phyloP scores from a whole-genome alignment of 192 early-diverging fungal genomes.

The Diversispora eburnea region DNA sequence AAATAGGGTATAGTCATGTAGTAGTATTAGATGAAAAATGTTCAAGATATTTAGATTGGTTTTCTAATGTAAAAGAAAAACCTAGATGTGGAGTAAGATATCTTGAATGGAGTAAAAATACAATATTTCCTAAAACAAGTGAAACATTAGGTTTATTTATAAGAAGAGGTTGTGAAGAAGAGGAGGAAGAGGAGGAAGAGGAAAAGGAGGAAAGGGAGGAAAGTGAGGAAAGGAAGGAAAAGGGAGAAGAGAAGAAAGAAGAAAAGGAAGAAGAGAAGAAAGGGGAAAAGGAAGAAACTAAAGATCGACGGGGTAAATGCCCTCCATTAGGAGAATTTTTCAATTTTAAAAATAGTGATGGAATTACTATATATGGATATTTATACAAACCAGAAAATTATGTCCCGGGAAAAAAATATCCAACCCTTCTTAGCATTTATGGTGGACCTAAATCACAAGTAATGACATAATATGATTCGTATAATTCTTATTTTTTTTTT shows the following conservation, averaged over 20 bases:
- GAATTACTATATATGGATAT: constrained; percentile 53
- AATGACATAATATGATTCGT: no score
- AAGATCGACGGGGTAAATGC: background rate
- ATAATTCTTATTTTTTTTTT: no score
- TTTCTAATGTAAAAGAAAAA: constrained; percentile 45
- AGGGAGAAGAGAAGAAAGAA: no score
- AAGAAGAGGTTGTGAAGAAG: background rate
- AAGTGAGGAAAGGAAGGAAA: no score
- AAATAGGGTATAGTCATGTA: constrained; percentile 49
- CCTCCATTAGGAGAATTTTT: constrained; percentile 50
- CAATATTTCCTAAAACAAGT: constrained; percentile 20
- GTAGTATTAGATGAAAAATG: constrained; percentile 38
- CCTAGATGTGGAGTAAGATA: constrained; percentile 38
- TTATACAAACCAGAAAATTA: constrained; percentile 54
- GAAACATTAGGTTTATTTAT: background rate
- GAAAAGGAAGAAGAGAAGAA: no score
- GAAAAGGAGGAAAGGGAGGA: no score
- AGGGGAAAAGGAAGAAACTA: no score
- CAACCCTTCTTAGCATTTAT: constrained; percentile 64
- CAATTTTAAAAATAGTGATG: constrained; percentile 49
- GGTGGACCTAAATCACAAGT: constrained; percentile 69
- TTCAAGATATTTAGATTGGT: constrained; percentile 46
- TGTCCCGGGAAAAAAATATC: constrained; percentile 48
- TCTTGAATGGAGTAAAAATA: constrained; percentile 35
- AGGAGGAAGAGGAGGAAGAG: constrained; percentile 14